phyloP scores from a whole-genome alignment of 495 filamentous ascomycete genomes.

The Neurospora sp. region DNA sequence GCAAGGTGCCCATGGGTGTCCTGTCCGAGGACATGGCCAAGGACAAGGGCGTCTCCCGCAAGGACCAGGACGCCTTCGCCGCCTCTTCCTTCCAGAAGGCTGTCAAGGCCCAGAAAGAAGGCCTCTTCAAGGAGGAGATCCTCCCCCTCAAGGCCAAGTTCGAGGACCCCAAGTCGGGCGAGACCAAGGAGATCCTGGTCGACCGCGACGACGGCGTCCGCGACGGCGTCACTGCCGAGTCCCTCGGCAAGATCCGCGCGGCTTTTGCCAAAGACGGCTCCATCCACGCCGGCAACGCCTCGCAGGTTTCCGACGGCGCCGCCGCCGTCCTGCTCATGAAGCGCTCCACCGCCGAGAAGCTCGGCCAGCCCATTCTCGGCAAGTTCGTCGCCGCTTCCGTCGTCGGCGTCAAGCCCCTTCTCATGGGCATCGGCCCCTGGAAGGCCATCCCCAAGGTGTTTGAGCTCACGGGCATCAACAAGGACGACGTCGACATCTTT shows the following conservation, averaged over 20 bases:
- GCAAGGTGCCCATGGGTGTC: constrained; percentile 96
- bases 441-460: constrained; percentile 90
- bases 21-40: constrained; percentile 93
- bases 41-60: constrained; percentile 61
- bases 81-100: constrained; percentile 87
- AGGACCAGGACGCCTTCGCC: constrained; percentile 78
- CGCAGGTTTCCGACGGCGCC: constrained; percentile 90
- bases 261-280: constrained; percentile 88
- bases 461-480: constrained; percentile 72
- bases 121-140: constrained; percentile 92
- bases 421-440: constrained; percentile 96
- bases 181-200: constrained; percentile 77
- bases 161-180: constrained; percentile 82
- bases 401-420: constrained; percentile 81
- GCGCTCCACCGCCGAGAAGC: constrained; percentile 77
- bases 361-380: constrained; percentile 77
- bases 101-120: constrained; percentile 69
- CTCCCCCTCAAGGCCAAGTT: constrained; percentile 70
- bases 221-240: constrained; percentile 75
- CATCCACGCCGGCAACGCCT: constrained; percentile 94
- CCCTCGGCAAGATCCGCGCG: constrained; percentile 76
- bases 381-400: constrained; percentile 80
- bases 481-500: constrained; percentile 90
- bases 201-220: constrained; percentile 81
- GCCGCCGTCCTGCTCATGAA: constrained; percentile 95